phyloP scores from a whole-genome alignment of 306 rosid genomes.

The Pterocarpus macrocarpus region DNA sequence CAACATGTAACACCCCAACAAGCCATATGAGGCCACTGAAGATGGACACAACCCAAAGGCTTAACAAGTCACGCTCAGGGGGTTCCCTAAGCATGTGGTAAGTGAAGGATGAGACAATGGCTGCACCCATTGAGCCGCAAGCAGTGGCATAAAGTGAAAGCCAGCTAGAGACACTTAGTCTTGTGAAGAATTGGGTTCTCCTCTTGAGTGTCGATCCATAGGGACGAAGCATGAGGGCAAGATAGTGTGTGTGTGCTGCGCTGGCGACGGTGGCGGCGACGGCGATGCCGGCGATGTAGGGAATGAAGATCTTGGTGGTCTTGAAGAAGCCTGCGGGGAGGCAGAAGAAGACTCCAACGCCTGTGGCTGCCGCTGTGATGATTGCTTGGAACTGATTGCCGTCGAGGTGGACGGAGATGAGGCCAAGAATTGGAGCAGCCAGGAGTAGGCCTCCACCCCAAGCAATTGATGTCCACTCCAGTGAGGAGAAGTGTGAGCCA shows the following conservation, averaged over 20 bases:
- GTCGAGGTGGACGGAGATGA: constrained; percentile 65
- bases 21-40: constrained; percentile 82
- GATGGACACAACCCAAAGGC: constrained; percentile 83
- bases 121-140: constrained; percentile 62
- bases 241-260: constrained; percentile 76
- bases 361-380: constrained; percentile 60
- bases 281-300: constrained; percentile 65
- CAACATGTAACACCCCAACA: constrained; percentile 66
- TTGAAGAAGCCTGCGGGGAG: constrained; percentile 74
- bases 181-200: constrained; percentile 34
- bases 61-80: constrained; percentile 44
- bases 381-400: constrained; percentile 49
- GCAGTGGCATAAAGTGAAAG: constrained; percentile 64
- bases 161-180: constrained; percentile 53
- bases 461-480: constrained; percentile 82
- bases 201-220: constrained; percentile 28
- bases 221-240: constrained; percentile 65
- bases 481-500: constrained; percentile 53
- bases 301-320: constrained; percentile 67
- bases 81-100: constrained; percentile 74
- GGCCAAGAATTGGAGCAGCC: constrained; percentile 65
- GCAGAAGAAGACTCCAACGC: constrained; percentile 73
- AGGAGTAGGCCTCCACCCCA: constrained; percentile 74
- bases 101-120: constrained; percentile 64
- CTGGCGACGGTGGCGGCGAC: constrained; percentile 59